These are phyloP conservation scores for Fraxinus greggii DNA, from an alignment of 305 asterid genomes.

Conservation along the genomic window DNA sequence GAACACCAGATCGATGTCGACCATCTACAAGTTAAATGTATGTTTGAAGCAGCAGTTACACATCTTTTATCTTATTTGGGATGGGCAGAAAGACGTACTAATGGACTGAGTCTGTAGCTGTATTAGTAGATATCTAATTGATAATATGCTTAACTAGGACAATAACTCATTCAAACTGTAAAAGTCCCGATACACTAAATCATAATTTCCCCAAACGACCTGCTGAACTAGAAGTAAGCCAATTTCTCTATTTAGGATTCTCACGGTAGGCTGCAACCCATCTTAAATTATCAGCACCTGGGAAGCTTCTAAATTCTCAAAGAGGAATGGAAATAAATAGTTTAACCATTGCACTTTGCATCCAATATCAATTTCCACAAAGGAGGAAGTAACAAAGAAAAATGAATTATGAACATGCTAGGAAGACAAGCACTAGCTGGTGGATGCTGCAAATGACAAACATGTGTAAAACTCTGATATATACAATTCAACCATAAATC, in stretches of 20 bases:
- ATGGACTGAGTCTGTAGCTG: background rate
- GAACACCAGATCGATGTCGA: background rate
- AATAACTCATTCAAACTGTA: background rate
- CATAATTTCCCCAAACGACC: background rate
- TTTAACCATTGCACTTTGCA: background rate
- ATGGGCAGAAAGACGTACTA: background rate
- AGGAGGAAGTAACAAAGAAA: background rate
- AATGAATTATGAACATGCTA: background rate
- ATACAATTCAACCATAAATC: background rate
- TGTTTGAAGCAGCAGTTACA: background rate
- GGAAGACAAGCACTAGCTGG: background rate
- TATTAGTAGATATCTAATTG: background rate
- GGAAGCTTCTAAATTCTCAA: background rate
- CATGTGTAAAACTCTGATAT: background rate
- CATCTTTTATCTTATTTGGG: background rate
- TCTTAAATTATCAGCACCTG: background rate
- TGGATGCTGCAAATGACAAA: background rate
- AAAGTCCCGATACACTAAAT: background rate
- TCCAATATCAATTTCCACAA: background rate
- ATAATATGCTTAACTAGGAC: background rate
- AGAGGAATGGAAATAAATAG: background rate
- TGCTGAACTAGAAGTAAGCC: background rate
- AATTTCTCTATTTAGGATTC: background rate
- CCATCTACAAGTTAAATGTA: background rate
- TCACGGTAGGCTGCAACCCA: background rate